Base-by-base conservation (phyloP, 306 rosid species). In the Dryas drummondii region DNA sequence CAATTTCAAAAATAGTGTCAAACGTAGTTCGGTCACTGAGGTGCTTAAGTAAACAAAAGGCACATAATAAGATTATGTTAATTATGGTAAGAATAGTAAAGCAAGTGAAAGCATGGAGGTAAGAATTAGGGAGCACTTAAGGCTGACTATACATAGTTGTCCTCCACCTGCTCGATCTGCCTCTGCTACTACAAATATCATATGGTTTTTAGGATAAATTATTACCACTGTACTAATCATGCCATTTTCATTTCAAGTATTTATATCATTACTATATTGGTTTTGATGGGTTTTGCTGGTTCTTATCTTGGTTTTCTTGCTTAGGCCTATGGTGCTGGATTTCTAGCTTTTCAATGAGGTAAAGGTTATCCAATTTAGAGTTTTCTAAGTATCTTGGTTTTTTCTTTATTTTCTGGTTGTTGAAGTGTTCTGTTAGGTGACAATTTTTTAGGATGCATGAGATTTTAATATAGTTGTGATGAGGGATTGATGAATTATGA, bases 101-200 rank as follows among this genome's bases (percentile, higher is more conserved):
- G 22, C 22, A 22, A 22, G 22, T 22, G 22, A 22, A 0, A 22
- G 22, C 22, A 22, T 22, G 22, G 0, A 22, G 22, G 22, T 22
- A 22, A 22, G 22, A 22, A 22, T 22, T 22, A 22, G 22, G 22
- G 0, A 22, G 22, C 22, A 22, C 22, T 22, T 22, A 22, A 22
- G 22, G 22, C 22, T 22, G 22, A 22, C 22, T 22, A 22, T 22
- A 22, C 22, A 22, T 22, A 22, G 22, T 22, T 22, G 22, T 80
- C 78, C 0, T 49, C 76, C 48, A 80, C 85, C 11, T 94, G 98
- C 54, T 94, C 96, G 62, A 90, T 94, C 60, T 91, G 97, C 11
- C 73, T 94, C 67, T 88, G 96, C 62, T 96, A 94, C 72, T 91
- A 91, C 47, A 86, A 83, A 32, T 32, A 32, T 32, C 37, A 32